Percentiles rank a stretch among this genome's conserved stretches.
These are phyloP conservation scores for Fomitopsis serialis DNA, from an alignment of 768 basidiomycete genomes.

Conservation along the genomic window DNA sequence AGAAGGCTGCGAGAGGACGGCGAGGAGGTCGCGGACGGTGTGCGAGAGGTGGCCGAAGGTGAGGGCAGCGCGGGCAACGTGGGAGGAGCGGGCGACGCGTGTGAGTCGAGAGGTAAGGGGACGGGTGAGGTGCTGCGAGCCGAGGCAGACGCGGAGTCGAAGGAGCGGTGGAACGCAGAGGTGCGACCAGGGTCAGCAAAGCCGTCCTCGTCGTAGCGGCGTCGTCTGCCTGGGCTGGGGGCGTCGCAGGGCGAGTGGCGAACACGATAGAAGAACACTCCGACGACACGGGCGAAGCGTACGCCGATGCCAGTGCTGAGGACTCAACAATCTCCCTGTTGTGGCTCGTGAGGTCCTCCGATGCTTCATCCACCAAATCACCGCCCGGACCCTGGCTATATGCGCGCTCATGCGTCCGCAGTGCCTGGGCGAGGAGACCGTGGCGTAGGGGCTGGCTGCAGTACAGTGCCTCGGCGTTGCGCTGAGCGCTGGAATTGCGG, in stretches of 20 bases:
- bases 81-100: neutral
- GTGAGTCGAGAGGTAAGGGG: neutral
- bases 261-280: neutral
- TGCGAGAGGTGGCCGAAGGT: neutral
- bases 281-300: neutral
- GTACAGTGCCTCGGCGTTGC: neutral
- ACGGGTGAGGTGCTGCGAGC: neutral
- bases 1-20: neutral
- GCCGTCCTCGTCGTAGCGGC: neutral
- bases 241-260: neutral
- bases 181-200: neutral
- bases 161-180: slow-evolving; percentile 6
- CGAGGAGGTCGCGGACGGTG: neutral
- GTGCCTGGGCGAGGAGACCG: neutral
- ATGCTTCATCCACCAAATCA: neutral
- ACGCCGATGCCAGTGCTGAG: neutral
- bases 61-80: too few relatives aligned
- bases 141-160: slow-evolving; percentile 3
- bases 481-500: neutral
- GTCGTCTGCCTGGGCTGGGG: neutral
- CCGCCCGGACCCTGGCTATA: neutral
- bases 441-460: neutral
- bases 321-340: neutral
- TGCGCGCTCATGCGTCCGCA: neutral
- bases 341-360: neutral